Percentiles rank a stretch among this genome's conserved stretches.
Evolutionary conservation across 768 basidiomycete genomes (phyloP).

Genomic region (Cystofilobasidium ferigula): DNA sequence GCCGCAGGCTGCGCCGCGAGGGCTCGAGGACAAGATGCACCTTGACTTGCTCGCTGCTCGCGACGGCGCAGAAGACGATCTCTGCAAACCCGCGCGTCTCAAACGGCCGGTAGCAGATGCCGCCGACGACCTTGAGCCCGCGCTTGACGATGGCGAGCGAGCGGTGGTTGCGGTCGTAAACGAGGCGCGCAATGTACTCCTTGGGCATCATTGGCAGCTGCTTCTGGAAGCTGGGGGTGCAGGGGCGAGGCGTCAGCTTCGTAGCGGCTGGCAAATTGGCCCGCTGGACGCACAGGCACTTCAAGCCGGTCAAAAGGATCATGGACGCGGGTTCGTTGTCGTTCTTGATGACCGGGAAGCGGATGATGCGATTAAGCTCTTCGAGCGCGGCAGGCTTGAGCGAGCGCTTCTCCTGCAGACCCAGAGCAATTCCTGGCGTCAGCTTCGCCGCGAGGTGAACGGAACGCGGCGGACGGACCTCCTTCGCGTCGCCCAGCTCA

Average conservation of each 20-base stretch:
- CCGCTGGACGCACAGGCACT: constrained; percentile 16
- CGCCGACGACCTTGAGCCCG: constrained; percentile 90
- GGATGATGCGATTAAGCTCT: constrained; percentile 68
- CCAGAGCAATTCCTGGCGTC: constrained; percentile 29
- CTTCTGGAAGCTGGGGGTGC: constrained; percentile 55
- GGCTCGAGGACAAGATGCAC: too few relatives aligned
- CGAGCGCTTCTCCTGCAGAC: constrained; percentile 37
- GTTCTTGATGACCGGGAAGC: constrained; percentile 72
- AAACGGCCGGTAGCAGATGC: constrained; percentile 94
- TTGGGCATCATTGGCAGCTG: constrained; percentile 98
- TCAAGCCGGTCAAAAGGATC: constrained; percentile 24
- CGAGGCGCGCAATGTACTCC: constrained; percentile 93
- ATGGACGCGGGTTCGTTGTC: constrained; percentile 49
- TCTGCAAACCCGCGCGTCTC: constrained; percentile 90
- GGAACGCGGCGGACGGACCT: constrained; percentile 29
- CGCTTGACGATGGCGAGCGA: constrained; percentile 87
- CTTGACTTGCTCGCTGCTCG: constrained; percentile 93
- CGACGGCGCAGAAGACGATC: constrained; percentile 97
- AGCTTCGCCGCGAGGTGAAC: constrained; percentile 44
- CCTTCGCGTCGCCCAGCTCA: constrained; percentile 30
- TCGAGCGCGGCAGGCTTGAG: constrained; percentile 74
- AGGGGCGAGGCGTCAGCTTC: not conserved
- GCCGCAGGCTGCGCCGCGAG: too few relatives aligned
- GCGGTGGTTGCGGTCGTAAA: constrained; percentile 85
- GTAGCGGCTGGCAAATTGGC: too few relatives aligned